Evolutionary conservation across 139 green algal species (phyloP), one percentile per base, ranked within the genome.

Genomic region (Gonium pectorale): DNA sequence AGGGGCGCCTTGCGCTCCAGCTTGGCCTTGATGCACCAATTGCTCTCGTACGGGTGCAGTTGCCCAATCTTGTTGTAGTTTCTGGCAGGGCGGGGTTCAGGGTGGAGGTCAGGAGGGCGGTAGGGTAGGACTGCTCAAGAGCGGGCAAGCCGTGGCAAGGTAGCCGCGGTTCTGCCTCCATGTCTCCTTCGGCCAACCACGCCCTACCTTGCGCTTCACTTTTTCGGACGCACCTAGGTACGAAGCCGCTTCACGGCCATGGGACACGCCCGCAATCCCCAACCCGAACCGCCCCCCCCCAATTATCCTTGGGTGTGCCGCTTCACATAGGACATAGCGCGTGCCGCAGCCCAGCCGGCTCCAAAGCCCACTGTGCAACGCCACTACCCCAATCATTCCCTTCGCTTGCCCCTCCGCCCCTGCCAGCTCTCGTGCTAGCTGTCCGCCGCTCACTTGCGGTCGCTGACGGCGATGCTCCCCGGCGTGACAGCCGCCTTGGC

Each of bases 1-100:
- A 86, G 70, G 40, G 72, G 62, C n/a, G 67, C 67, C 87, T 91
- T 87, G 66, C 81, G 51, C 81, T 89, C 54, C 52, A 97, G 40
- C 82, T 93, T 92, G 31, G 94, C 94, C 78, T 92, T 91, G 86
- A 97, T 92, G 49, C 86, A 89, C 93, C 93, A 97, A 43, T 89
- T 60, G 66, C 51, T 52, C 6, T 84, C 41, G 67, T 91, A 91
- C 13, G 87, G 87, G 66, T 91, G 64, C 68, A 91, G 70, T 71
- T 79, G 63, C 24, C 56, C 49, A 59, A 90, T 86, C 60, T 79
- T 79, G 73, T 88, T 62, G 40, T 75, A 19, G 26, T 54, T 84
- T 40, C 77, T 88, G 63, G 1, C 31, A 29, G 7, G 56, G 56
- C 13, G 21, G 56, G 7, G 24, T 17, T n/a, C n/a, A n/a, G 24